Evolutionary conservation across 192 early-diverging fungal species (phyloP).

Genomic region (Gorgonomyces haynaldii): DNA sequence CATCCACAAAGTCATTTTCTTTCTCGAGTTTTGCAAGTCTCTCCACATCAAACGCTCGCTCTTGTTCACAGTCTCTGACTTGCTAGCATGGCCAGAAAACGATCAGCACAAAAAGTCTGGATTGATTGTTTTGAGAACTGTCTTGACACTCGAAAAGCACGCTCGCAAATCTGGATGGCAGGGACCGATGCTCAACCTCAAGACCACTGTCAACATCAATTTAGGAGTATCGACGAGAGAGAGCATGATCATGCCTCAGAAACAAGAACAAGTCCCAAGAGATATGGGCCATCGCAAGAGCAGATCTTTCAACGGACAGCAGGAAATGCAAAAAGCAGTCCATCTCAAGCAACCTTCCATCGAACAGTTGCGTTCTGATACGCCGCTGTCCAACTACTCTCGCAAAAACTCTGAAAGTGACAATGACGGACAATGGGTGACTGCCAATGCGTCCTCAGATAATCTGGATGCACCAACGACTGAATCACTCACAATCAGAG

Average conservation of each 20-base stretch:
- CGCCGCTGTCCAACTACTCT: no score
- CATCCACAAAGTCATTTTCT: conserved; percentile 44
- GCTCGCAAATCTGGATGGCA: conserved; percentile 31
- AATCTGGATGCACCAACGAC: no score
- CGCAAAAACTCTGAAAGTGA: no score
- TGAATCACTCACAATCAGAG: no score
- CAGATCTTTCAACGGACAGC: no score
- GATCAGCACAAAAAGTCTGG: conserved; percentile 21
- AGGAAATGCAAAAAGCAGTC: neutral
- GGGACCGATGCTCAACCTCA: conserved; percentile 27
- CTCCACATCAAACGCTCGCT: conserved; percentile 29
- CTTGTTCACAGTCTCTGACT: conserved; percentile 30
- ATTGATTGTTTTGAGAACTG: conserved; percentile 28
- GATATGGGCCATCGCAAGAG: no score
- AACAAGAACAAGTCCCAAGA: neutral
- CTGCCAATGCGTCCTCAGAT: no score
- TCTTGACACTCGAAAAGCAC: conserved; percentile 36
- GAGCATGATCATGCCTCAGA: neutral
- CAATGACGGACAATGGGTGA: no score
- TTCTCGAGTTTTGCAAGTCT: conserved; percentile 40
- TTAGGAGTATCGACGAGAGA: conserved; percentile 7
- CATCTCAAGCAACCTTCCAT: conserved; percentile 1
- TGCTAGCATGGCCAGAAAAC: conserved; percentile 18
- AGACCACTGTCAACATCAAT: conserved; percentile 5
- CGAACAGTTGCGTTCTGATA: no score